Evolutionary conservation across 257 asterid species (phyloP).

Genomic region (Solanum commersonii): DNA sequence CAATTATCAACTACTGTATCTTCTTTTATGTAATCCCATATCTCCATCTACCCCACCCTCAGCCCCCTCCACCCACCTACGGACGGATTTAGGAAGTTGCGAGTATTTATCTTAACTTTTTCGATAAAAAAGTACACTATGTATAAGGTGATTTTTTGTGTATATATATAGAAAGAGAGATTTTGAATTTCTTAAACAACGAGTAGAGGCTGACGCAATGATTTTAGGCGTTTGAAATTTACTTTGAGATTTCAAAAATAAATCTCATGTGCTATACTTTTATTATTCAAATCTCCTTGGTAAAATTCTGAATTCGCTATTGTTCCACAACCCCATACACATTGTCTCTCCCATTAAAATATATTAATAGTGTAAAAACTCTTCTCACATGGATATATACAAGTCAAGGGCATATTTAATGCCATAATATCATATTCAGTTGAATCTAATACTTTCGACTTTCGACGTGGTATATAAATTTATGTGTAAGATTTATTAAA

Average conservation of each 20-base stretch:
- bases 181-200: no score
- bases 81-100: neutral
- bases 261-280: no score
- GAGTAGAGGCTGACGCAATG: no score
- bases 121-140: neutral
- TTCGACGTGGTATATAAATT: neutral
- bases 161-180: no score
- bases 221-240: no score
- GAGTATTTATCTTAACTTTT: neutral
- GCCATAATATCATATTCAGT: neutral
- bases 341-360: no score
- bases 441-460: neutral
- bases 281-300: no score
- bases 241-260: no score
- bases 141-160: no score
- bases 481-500: neutral
- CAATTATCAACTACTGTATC: slow-evolving; percentile 20
- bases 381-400: neutral
- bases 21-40: neutral
- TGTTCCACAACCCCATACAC: no score
- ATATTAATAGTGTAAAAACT: no score
- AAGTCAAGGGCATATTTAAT: neutral
- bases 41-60: neutral
- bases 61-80: neutral
- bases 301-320: no score